Conservation (phyloP, 495 filamentous ascomycete genomes). For the Penicillium macrosclerotiorum region DNA sequence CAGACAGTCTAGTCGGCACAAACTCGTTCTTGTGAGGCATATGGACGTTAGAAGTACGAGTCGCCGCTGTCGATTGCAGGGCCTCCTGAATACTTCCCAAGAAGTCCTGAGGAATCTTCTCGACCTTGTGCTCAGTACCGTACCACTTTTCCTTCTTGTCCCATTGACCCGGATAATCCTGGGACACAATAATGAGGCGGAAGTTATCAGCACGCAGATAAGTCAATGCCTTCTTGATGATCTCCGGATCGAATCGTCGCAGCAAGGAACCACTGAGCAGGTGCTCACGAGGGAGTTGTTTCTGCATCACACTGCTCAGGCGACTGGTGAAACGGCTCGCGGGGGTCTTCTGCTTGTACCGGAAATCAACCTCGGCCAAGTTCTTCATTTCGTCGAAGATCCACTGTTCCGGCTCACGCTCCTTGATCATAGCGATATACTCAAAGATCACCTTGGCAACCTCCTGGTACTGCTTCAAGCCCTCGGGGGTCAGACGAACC, state of each 20-base stretch:
- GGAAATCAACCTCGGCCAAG: constrained; percentile 89
- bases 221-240: constrained; percentile 71
- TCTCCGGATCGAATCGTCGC: constrained; percentile 71
- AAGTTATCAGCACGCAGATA: constrained; percentile 89
- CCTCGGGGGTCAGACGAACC: constrained; percentile 83
- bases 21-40: constrained; percentile 95
- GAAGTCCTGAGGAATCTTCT: constrained; percentile 78
- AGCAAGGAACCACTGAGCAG: constrained; percentile 77
- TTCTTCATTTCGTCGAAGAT: constrained; percentile 88
- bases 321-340: constrained; percentile 84
- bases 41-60: constrained; percentile 69
- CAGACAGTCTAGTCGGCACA: constrained; percentile 88
- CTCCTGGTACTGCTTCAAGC: constrained; percentile 79
- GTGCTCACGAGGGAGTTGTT: constrained; percentile 78
- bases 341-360: constrained; percentile 88
- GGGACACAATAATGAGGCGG: constrained; percentile 74
- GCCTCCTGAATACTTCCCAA: constrained; percentile 66
- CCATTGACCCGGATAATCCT: constrained; percentile 80
- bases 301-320: constrained; percentile 84
- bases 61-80: constrained; percentile 50
- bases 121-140: constrained; percentile 86
- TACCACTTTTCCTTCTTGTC: constrained; percentile 96
- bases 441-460: constrained; percentile 87
- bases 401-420: constrained; percentile 83
- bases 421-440: constrained; percentile 85